phyloP scores from a whole-genome alignment of 768 basidiomycete genomes.

The Tylopilus felleus region DNA sequence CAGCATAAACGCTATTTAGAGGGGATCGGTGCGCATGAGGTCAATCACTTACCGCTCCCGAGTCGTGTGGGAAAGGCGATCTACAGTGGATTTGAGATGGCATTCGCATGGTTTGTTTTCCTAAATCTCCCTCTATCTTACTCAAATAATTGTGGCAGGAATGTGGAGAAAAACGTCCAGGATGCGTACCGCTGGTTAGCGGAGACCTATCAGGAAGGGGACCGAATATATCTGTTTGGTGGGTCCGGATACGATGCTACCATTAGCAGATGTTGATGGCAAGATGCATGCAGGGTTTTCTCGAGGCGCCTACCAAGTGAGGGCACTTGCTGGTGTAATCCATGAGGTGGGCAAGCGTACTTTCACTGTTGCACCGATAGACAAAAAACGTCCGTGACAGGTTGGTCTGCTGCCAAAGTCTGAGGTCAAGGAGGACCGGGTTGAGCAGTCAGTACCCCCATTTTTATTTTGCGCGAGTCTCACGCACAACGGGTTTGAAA shows the following conservation, averaged over 20 bases:
- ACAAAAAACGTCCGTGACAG: not conserved
- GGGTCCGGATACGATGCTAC: not conserved
- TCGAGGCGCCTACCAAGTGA: constrained; percentile 41
- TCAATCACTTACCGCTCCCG: no score
- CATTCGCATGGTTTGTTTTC: constrained; percentile 3
- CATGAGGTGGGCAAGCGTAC: constrained; percentile 19
- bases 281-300: constrained; percentile 35
- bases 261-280: not conserved
- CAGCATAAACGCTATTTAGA: constrained; percentile 30
- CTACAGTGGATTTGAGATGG: not conserved
- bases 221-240: constrained; percentile 39
- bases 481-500: not conserved
- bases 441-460: not conserved
- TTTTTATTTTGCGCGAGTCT: not conserved
- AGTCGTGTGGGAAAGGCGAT: not conserved
- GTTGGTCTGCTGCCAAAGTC: not conserved
- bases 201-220: not conserved
- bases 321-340: constrained; percentile 37
- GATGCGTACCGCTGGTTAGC: constrained; percentile 6
- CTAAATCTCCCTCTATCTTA: not conserved
- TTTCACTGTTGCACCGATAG: not conserved
- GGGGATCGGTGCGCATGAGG: not conserved
- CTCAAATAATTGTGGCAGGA: not conserved
- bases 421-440: not conserved
- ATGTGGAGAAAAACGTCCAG: constrained; percentile 3